Base-by-base conservation (phyloP, 2,329 filamentous ascomycete species). In the Phialocephala sp. region DNA sequence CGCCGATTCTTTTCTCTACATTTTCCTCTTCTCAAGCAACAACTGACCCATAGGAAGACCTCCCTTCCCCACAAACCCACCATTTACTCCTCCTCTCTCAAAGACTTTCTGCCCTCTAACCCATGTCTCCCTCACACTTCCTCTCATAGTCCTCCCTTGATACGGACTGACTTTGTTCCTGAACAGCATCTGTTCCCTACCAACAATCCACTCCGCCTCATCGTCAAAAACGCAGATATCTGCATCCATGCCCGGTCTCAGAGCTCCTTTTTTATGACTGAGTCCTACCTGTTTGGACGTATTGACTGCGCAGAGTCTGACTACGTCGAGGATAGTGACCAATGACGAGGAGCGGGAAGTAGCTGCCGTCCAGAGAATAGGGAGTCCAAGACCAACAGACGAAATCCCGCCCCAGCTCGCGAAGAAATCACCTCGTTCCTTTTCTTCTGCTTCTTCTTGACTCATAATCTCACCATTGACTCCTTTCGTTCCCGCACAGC, bases 331-430 rank as follows among this genome's bases (percentile, higher is more conserved):
- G 24, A 97, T 81, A 2, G 47, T 65, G 2, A 74, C 61, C 0
- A 63, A 41, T 1, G 57, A 52, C 6, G 66, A 60, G 4, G 60
- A 78, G 1, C 56, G 50, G n/a, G 76, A 78, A 9, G 78, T 85
- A 77, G 37, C 84, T 79, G 52, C 86, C 85, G 68, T 87, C 84
- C 75, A 84, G 82, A 99, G 84, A 70, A 99, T 97, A 4, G 93
- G 92, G 4, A 99, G 84, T 0, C 95, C 95, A 0, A 99, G 86
- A 0, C 95, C 95, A 20, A 99, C 94, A 4, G 91, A 95, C 4
- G 92, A 94, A 74, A 99, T 97, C 15, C 95, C 95, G 62, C 95
- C 95, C 95, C 95, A 99, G 0, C 94, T 94, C 4, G 91, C 88
- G 80, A 98, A 95, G 84, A 99, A 98, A 80, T 98, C 92, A 43